Conservation (phyloP, 805 yeast species). For the Nakazawaea sp. region DNA sequence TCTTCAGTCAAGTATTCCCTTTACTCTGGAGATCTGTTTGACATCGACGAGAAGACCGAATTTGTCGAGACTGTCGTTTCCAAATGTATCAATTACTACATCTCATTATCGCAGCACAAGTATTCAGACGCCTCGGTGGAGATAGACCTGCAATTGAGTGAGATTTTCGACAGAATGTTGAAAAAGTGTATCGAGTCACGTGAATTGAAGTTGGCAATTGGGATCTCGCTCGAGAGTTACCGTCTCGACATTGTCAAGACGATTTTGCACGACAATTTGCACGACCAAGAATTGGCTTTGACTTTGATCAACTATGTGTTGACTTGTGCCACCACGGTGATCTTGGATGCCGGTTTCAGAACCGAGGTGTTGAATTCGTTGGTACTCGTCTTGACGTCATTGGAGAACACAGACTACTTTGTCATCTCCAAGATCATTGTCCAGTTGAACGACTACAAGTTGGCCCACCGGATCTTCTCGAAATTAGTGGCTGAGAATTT, state of each 20-base stretch:
- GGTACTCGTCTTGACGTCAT: conserved; percentile 50
- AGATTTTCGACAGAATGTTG: conserved; percentile 83
- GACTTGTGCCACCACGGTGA: conserved; percentile 62
- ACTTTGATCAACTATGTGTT: conserved; percentile 66
- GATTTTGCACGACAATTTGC: conserved; percentile 37
- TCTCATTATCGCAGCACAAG: conserved; percentile 48
- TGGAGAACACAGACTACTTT: conserved; percentile 71
- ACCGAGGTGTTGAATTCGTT: conserved; percentile 54
- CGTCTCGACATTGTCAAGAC: conserved; percentile 73
- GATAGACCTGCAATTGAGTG: conserved; percentile 56
- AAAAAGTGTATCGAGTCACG: conserved; percentile 64
- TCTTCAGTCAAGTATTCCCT: conserved; percentile 85
- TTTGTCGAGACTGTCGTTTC: conserved; percentile 91
- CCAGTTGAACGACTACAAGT: conserved; percentile 69
- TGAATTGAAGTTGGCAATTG: conserved; percentile 78
- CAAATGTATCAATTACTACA: conserved; percentile 83
- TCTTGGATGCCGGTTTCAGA: conserved; percentile 62
- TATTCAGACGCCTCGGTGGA: conserved; percentile 22
- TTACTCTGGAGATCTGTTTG: conserved; percentile 74
- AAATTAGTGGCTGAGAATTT: conserved; percentile 46
- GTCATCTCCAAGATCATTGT: conserved; percentile 81
- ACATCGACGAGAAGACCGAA: conserved; percentile 71
- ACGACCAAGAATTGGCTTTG: conserved; percentile 46
- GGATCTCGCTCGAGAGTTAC: conserved; percentile 84
- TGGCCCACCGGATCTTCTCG: conserved; percentile 66